Conservation (phyloP, 306 rosid genomes). For the Quercus berberidifolia region DNA sequence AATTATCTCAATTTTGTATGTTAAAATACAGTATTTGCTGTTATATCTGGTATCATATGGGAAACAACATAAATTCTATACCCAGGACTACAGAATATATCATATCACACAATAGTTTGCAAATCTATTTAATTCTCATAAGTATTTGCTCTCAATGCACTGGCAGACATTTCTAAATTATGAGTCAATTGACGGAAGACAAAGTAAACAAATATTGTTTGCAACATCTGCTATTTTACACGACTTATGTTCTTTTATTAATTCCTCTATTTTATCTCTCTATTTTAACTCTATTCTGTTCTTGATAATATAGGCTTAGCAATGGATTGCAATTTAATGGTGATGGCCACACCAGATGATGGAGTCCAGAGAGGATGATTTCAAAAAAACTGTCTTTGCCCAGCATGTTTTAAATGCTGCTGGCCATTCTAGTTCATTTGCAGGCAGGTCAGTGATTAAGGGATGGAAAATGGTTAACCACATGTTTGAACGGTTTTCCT, state of each 20-base stretch:
- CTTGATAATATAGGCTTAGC: background rate
- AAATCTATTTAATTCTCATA: background rate
- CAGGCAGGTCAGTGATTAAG: background rate
- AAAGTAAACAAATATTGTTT: background rate
- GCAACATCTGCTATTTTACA: background rate
- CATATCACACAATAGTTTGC: background rate
- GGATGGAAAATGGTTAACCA: background rate
- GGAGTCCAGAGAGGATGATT: background rate
- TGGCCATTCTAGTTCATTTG: background rate
- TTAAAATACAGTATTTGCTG: background rate
- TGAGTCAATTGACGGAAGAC: background rate
- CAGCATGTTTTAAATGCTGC: background rate
- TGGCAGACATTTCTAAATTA: too few species aligned
- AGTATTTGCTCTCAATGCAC: background rate
- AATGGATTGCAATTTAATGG: background rate
- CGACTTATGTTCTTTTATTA: background rate
- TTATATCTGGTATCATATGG: background rate
- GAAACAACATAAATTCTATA: background rate
- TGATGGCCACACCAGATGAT: background rate
- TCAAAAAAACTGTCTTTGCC: background rate
- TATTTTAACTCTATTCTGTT: background rate
- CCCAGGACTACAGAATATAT: background rate
- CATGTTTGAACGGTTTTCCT: background rate
- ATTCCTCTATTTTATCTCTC: background rate
- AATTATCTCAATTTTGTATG: background rate